Evolutionary conservation across 768 basidiomycete genomes (phyloP).

Genomic region (Mycena filopes): DNA sequence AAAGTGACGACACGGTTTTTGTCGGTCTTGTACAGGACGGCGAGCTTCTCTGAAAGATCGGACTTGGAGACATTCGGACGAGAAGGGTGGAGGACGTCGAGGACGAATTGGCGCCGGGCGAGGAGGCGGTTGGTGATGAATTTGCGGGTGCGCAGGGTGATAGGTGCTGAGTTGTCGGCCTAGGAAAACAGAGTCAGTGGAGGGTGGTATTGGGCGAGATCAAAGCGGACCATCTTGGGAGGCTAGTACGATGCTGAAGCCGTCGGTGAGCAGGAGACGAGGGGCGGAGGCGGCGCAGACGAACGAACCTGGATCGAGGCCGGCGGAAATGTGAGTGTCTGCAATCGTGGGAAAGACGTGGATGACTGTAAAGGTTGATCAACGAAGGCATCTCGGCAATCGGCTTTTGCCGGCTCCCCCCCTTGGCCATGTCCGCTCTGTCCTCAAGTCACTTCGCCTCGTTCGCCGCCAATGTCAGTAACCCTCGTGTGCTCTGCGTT

Average conservation of each 20-base stretch:
- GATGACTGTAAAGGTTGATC: no score
- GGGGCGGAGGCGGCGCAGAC: slow-evolving; percentile 16
- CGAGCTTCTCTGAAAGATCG: slow-evolving; percentile 94
- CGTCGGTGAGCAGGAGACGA: slow-evolving; percentile 4
- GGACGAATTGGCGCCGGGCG: slow-evolving; percentile 94
- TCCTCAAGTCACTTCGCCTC: slow-evolving; percentile 56
- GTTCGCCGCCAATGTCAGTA: slow-evolving; percentile 71
- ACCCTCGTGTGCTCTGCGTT: not conserved
- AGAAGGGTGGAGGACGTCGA: slow-evolving; percentile 95
- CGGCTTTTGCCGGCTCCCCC: not conserved
- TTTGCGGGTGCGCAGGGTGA: slow-evolving; percentile 98
- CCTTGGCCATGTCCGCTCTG: slow-evolving; percentile 43
- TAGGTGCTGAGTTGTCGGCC: slow-evolving; percentile 84
- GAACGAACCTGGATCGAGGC: slow-evolving; percentile 41
- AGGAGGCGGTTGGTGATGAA: slow-evolving; percentile 99
- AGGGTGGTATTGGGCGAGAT: not conserved
- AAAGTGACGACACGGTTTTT: slow-evolving; percentile 93
- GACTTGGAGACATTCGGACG: slow-evolving; percentile 93
- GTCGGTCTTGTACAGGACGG: slow-evolving; percentile 91
- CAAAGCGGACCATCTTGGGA: slow-evolving; percentile 48
- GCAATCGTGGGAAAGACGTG: slow-evolving; percentile 22
- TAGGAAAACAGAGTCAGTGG: slow-evolving; percentile 43
- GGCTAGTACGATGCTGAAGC: slow-evolving; percentile 36
- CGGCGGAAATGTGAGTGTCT: slow-evolving; percentile 38
- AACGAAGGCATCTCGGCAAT: no score